Base-by-base conservation (phyloP, 768 basidiomycete genomes). In the Auricularia heimuer region DNA sequence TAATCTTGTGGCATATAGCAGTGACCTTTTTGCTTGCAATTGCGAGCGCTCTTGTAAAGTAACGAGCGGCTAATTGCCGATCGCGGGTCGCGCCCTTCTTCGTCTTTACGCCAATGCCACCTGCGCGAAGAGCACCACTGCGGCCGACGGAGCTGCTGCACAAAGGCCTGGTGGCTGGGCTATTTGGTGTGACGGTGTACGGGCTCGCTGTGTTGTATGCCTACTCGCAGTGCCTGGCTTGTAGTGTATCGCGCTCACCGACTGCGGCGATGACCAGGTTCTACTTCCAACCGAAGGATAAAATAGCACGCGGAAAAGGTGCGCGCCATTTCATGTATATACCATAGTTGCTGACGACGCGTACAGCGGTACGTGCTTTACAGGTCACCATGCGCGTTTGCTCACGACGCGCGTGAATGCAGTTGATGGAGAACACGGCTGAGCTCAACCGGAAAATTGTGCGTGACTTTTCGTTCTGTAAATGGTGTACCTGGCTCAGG, bases 281-380 rank as follows among this genome's bases (percentile, higher is more conserved):
- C 29, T 60, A 60, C 29, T 60, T 60, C 56, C 56, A 60, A 29
- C 56, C 56, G 24, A 60, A 14, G 56, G 56, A 60, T 29, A 60
- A 7, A 24, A 60, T 60, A 60, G 6, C 8, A 24, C 56, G 56
- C 14, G 56, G 56, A 14, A 60, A 34, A 60, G 56, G 56, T 35
- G 34, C 24, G 56, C 33, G 29, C 24, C 33, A 29, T 10, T 36
- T 4, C 29, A 12, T 11, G 47, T 6, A 18, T 11, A 18, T 3
- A 18, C 6, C 6, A 51, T 18, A 21, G 16, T 51, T 18, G 16
- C 47, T 51, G 56, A 35, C 56, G 1, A 29, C 54, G 54, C 54
- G 0, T 56, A 3, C 54, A 56, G n/a, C 14, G 18, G 56, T 12
- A 12, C 24, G 56, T 60, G 4, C 34, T 54, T 8, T 29, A 54